phyloP scores from a whole-genome alignment of 257 asterid genomes.

The Osmanthus fragrans region DNA sequence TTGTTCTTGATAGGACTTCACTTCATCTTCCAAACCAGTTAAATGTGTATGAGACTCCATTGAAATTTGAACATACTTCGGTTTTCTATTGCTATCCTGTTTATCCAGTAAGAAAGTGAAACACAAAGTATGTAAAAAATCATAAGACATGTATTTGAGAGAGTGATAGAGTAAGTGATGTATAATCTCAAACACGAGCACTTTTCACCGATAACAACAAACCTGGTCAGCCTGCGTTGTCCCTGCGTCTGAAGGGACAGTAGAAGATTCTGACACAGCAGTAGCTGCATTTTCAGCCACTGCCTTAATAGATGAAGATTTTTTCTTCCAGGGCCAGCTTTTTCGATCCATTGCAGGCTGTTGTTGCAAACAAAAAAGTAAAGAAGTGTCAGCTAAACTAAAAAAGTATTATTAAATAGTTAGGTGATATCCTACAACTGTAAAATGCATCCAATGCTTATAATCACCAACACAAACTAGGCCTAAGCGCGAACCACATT shows the following conservation, averaged over 20 bases:
- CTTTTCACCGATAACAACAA: constrained; percentile 12
- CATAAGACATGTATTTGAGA: background rate
- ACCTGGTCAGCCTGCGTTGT: constrained; percentile 67
- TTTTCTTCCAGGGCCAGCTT: constrained; percentile 99
- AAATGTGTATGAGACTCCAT: constrained; percentile 91
- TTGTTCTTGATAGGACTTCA: constrained; percentile 54
- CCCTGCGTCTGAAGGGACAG: constrained; percentile 43
- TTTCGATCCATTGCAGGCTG: constrained; percentile 69
- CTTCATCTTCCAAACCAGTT: constrained; percentile 90
- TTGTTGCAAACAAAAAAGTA: constrained; percentile 4
- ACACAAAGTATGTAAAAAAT: constrained; percentile 5
- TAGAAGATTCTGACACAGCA: constrained; percentile 44
- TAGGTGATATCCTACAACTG: background rate
- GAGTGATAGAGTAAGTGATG: background rate
- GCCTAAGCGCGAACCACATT: constrained; percentile 9
- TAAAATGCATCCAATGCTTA: constrained; percentile 11
- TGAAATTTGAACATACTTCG: constrained; percentile 91
- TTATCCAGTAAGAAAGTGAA: constrained; percentile 38
- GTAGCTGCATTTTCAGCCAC: constrained; percentile 45
- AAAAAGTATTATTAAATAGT: background rate
- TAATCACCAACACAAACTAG: constrained; percentile 13
- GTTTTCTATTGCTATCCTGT: constrained; percentile 65
- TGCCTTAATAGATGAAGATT: constrained; percentile 71
- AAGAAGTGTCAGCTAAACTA: background rate
- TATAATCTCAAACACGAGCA: constrained; percentile 2